Percentiles rank a stretch among this genome's conserved stretches.
These are phyloP conservation scores for Diaporthe aspalathi DNA, from an alignment of 2,329 filamentous ascomycete species.

Conservation along the genomic window DNA sequence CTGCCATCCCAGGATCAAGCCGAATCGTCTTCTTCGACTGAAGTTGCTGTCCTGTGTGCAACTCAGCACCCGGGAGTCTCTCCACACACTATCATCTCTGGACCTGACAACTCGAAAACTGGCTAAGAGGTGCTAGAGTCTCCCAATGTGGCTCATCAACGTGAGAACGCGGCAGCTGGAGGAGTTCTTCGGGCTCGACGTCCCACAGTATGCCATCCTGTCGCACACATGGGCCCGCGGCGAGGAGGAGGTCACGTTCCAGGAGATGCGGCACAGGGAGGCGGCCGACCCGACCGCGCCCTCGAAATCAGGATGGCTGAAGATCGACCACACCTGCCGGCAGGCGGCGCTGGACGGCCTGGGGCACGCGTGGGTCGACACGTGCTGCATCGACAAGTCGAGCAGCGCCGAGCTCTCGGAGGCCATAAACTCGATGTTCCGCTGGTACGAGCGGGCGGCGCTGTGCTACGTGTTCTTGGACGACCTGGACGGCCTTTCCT, in stretches of 20 bases:
- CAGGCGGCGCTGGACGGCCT: conserved; percentile 8
- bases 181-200: conserved; percentile 22
- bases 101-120: too few species aligned
- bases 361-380: conserved; percentile 36
- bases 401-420: conserved; percentile 36
- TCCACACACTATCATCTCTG: too few species aligned
- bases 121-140: too few species aligned
- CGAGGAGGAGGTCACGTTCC: conserved; percentile 32
- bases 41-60: too few species aligned
- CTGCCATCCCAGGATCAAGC: too few species aligned
- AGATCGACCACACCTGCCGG: conserved; percentile 24
- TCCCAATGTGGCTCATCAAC: conserved; percentile 35
- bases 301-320: conserved; percentile 10
- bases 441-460: conserved; percentile 28
- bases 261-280: background rate
- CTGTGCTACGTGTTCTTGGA: conserved; percentile 32
- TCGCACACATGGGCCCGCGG: conserved; percentile 34
- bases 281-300: background rate
- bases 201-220: conserved; percentile 31
- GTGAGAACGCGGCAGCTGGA: conserved; percentile 21
- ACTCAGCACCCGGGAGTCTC: too few species aligned
- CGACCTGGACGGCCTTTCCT: background rate
- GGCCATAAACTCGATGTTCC: conserved; percentile 38
- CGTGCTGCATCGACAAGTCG: conserved; percentile 38
- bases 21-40: too few species aligned